These are phyloP conservation scores for Picea mariana DNA, from an alignment of 83 land plant species.

Conservation along the genomic window DNA sequence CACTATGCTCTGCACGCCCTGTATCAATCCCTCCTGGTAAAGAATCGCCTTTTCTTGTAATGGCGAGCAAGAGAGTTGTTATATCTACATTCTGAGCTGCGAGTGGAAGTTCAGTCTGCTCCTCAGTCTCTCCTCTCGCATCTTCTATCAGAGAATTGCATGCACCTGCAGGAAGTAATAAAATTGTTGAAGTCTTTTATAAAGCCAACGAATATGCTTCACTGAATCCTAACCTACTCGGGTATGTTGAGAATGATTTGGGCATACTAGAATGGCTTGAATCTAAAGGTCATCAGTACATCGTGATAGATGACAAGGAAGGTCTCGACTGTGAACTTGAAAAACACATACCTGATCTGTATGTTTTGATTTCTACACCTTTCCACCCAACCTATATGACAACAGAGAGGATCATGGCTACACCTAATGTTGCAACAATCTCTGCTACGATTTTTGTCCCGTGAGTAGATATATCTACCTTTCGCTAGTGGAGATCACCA, in stretches of 20 bases:
- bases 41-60: not conserved
- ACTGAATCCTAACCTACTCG: slow-evolving; percentile 70
- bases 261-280: slow-evolving; percentile 90
- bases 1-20: too few relatives aligned
- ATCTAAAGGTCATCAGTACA: slow-evolving; percentile 83
- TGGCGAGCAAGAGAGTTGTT: slow-evolving; percentile 6
- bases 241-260: slow-evolving; percentile 65
- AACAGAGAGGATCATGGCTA: too few relatives aligned
- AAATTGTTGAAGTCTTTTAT: slow-evolving; percentile 86
- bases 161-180: slow-evolving; percentile 52
- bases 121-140: not conserved
- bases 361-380: too few relatives aligned
- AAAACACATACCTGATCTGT: too few relatives aligned
- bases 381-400: too few relatives aligned
- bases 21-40: too few relatives aligned
- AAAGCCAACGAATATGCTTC: slow-evolving; percentile 77
- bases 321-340: slow-evolving; percentile 89
- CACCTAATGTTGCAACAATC: too few relatives aligned
- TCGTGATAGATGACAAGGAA: slow-evolving; percentile 94
- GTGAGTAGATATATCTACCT: too few relatives aligned
- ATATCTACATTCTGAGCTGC: not conserved
- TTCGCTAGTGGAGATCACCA: too few relatives aligned
- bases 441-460: too few relatives aligned
- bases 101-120: too few relatives aligned
- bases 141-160: not conserved